Conservation (phyloP, 2,329 filamentous ascomycete genomes). For the Ceratocystiopsis minuta region DNA sequence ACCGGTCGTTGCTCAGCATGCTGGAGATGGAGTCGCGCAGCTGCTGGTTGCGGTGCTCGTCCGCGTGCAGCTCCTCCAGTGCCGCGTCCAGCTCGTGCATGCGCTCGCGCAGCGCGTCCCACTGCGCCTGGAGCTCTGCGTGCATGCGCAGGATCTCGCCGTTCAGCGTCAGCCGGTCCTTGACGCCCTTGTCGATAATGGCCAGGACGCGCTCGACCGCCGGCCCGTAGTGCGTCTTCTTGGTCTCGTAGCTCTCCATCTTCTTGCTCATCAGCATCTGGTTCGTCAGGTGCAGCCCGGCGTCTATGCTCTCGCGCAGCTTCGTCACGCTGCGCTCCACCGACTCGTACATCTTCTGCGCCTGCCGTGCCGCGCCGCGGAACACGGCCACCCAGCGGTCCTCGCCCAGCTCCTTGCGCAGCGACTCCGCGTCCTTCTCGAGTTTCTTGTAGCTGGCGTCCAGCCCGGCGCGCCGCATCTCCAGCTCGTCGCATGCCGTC, state of each 20-base stretch:
- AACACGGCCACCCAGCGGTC: conserved; percentile 95
- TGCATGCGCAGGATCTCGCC: conserved; percentile 82
- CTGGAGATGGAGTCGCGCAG: conserved; percentile 86
- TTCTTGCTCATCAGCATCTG: conserved; percentile 56
- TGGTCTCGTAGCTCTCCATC: conserved; percentile 84
- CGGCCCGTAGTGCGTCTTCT: conserved; percentile 83
- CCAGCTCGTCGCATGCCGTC: conserved; percentile 76
- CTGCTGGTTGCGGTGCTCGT: conserved; percentile 45
- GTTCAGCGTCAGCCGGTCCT: conserved; percentile 88
- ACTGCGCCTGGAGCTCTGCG: conserved; percentile 68
- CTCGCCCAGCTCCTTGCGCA: conserved; percentile 81
- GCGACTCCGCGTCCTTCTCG: conserved; percentile 73
- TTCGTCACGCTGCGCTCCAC: conserved; percentile 75
- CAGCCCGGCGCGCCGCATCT: conserved; percentile 52
- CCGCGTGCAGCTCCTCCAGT: conserved; percentile 53
- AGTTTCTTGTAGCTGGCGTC: conserved; percentile 79
- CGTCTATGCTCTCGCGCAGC: conserved; percentile 62
- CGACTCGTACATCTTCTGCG: conserved; percentile 92
- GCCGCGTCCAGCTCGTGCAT: conserved; percentile 60
- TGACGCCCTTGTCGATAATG: conserved; percentile 91
- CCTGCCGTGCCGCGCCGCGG: conserved; percentile 76
- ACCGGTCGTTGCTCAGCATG: conserved; percentile 68
- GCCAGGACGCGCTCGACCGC: conserved; percentile 80
- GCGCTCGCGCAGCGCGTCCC: conserved; percentile 56
- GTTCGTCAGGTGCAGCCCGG: conserved; percentile 55